Base-by-base conservation (phyloP, 768 basidiomycete genomes). In the Russula ochroleuca region DNA sequence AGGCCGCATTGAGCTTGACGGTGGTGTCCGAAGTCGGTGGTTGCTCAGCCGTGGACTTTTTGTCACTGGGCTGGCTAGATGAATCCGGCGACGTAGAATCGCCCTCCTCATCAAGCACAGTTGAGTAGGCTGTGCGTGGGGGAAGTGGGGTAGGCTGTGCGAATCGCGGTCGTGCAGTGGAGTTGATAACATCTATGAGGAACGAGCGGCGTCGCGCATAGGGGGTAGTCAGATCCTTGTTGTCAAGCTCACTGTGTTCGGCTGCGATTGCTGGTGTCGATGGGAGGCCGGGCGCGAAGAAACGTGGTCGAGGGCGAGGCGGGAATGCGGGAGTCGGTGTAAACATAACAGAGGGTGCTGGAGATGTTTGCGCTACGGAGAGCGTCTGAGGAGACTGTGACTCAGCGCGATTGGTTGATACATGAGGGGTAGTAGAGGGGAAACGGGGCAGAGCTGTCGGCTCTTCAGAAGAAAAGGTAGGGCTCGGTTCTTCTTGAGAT, bases 161-260 rank as follows among this genome's bases (percentile, higher is more conserved):
- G 70, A 92, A 78, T 10, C 87, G 82, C 0, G 91, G 90, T 37
- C 90, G 85, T 5, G 88, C 78, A 1, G 87, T 90, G 6, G 91
- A 91, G 70, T 92, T 88, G 71, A 94, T 88, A 9, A 94, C 87
- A 10, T 85, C 85, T 43, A 94, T 81, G 14, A 94, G 81, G 76
- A 94, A 93, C 1, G 89, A 92, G 17, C 85, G 84, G 45, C 89
- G 85, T 64, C 88, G 85, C 14, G 85, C 83, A 66, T 82, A 79
- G 2, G 90, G 91, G 2, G 90, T 93, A 48, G 85, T 73, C 3
- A 80, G 80, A 45, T 84, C 80, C 5, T 69, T 64, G 14, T 37
- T 62, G 5, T 69, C 54, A 15, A 25, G 19, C 19, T 14, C 58
- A 19, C 59, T 47, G 14, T 78, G 72, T 8, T 62, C 64, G n/a